phyloP scores from a whole-genome alignment of 805 yeast genomes.

The Schwanniomyces vanrijiae region DNA sequence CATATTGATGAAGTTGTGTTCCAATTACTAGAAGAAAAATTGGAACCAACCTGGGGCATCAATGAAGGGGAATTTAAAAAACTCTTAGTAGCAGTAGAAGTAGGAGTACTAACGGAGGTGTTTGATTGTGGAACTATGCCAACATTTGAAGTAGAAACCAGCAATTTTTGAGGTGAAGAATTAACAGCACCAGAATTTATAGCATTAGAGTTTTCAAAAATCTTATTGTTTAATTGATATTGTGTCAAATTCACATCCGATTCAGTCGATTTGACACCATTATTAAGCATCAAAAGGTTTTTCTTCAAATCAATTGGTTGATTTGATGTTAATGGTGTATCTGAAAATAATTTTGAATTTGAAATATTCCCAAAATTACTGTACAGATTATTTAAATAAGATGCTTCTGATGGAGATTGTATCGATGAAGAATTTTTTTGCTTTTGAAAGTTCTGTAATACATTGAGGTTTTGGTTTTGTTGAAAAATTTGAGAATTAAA shows the following conservation, averaged over 20 bases:
- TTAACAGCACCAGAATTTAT: conserved; percentile 2
- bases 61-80: conserved; percentile 19
- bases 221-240: conserved; percentile 11
- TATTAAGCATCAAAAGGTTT: conserved; percentile 15
- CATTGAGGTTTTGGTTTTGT: neutral
- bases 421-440: conserved; percentile 7
- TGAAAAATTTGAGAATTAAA: neutral
- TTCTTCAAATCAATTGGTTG: conserved; percentile 15
- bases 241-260: conserved; percentile 9
- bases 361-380: conserved; percentile 1
- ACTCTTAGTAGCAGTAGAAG: conserved; percentile 1
- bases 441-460: conserved; percentile 2
- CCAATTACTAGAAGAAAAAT: conserved; percentile 12
- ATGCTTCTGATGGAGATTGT: conserved; percentile 1
- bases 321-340: neutral
- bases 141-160: conserved; percentile 10
- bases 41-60: conserved; percentile 8
- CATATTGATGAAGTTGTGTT: conserved; percentile 19
- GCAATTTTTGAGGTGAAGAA: conserved; percentile 24
- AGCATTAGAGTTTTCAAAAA: conserved; percentile 14
- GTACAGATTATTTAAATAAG: conserved; percentile 8
- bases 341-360: conserved; percentile 7
- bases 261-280: conserved; percentile 17
- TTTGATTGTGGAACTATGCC: neutral
- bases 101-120: neutral